Base-by-base conservation (phyloP, 441 rosid genomes). In the Populus hybrid region DNA sequence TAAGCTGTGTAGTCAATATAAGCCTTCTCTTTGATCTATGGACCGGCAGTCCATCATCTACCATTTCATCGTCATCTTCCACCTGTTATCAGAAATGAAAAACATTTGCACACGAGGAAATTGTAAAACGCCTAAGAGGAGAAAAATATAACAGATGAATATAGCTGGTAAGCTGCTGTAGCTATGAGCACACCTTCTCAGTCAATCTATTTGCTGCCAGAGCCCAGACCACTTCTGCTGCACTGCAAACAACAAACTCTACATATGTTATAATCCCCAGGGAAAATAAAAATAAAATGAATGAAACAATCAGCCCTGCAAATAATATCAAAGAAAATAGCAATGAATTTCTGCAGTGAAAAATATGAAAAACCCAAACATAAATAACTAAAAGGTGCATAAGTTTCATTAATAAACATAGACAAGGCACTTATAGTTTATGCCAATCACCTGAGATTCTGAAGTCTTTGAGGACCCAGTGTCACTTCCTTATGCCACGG, bases 141-240 rank as follows among this genome's bases (percentile, higher is more conserved):
- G 75, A 69, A 85, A 81, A 57, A 71, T 40, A 40, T 40, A 40
- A 10, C 46, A 40, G 46, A 40, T 40, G 38, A 18, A 81, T 81
- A 77, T 83, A 71, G 35, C 12, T 28, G 16, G 40, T 16, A 2
- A 69, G 21, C 50, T 65, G 26, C 18, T 75, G 34, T 10, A 36
- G 42, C 40, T 57, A 74, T 72, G 78, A 59, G 81, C 85, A 71
- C 74, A 94, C 99, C 91, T 94, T 96, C 89, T 94, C 97, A 79
- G 78, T 72, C 83, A 90, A 83, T 38, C 91, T 87, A 80, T 91
- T 89, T 75, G 92, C 82, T 24, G 89, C 91, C 78, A 83, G 84
- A 11, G 92, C 93, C 99, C 99, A 94, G 50, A 87, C 91, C 23
- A 69, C 81, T 81, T 93, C 99, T 21, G 90, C 90, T 85, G 65